These are phyloP conservation scores for Geosmithia morbida DNA, from an alignment of 2,329 filamentous ascomycete species.

Conservation along the genomic window DNA sequence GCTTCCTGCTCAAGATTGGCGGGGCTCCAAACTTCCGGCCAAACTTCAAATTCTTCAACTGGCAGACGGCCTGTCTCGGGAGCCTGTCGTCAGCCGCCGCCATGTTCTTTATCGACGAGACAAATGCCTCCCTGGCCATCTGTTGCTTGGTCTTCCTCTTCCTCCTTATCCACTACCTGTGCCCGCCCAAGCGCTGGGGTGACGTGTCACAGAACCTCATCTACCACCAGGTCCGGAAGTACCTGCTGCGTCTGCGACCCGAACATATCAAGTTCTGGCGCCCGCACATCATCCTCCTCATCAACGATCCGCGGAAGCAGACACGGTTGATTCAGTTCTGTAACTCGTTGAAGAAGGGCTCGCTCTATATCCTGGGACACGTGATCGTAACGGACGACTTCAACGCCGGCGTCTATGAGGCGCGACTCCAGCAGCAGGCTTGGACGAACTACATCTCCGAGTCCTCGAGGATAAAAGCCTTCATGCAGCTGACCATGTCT, in stretches of 20 bases:
- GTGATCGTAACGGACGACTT: constrained; percentile 82
- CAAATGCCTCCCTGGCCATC: constrained; percentile 65
- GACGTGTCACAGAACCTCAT: constrained; percentile 84
- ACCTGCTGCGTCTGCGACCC: constrained; percentile 65
- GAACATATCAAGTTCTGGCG: constrained; percentile 93
- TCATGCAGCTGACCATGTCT: constrained; percentile 75
- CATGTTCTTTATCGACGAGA: constrained; percentile 83
- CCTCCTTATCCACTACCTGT: constrained; percentile 70
- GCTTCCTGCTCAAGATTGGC: constrained; percentile 73
- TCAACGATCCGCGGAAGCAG: constrained; percentile 70
- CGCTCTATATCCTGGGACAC: constrained; percentile 72
- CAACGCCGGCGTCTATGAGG: constrained; percentile 62
- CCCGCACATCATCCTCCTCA: constrained; percentile 71
- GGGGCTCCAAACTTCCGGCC: constrained; percentile 83
- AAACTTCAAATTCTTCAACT: constrained; percentile 80
- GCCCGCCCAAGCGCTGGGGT: constrained; percentile 77
- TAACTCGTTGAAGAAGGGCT: constrained; percentile 81
- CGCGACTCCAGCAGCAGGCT: constrained; percentile 62
- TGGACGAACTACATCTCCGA: constrained; percentile 79
- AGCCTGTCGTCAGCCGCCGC: constrained; percentile 62
- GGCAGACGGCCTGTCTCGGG: constrained; percentile 65
- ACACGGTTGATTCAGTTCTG: constrained; percentile 81
- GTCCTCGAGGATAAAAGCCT: constrained; percentile 75
- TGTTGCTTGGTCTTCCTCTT: constrained; percentile 64
- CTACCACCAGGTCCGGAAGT: constrained; percentile 75